Evolutionary conservation across 352 stramenopile genomes (phyloP), one percentile per base, ranked within the genome.

Genomic region (Phytophthora brassicae): DNA sequence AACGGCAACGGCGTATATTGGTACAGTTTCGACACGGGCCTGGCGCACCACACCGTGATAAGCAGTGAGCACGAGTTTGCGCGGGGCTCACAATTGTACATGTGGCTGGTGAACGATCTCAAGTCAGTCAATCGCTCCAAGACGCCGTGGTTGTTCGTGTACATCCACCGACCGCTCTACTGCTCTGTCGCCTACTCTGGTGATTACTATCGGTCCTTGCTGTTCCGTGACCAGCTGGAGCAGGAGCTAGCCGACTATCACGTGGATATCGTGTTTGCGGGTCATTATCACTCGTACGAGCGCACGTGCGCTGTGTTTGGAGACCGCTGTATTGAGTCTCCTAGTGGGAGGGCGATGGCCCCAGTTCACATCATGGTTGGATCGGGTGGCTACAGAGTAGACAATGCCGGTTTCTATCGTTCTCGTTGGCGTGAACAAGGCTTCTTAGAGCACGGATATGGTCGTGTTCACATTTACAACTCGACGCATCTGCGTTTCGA

Each of bases 201-300:
- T 3, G 67, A 84, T 22, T 83, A 85, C 23, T 66, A 81, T 24
- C 50, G 64, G 11, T 81, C 72, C 1, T 26, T 77, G 28, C 11
- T 79, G 26, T 47, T 89, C 38, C 77, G 76, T 29, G 60, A 77
- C 22, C 55, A 77, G 14, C 56, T 87, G 6, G 77, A 89, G 43
- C 65, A 74, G 19, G 56, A 85, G 41, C 52, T 86, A n/a, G 62
- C 62, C 2, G 61, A 77, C 42, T 80, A 85, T 23, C 68, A 72
- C 35, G 75, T 89, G 12, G 78, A 89, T 52, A 55, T 83, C 11
- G 79, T 89, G 16, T 88, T 86, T 36, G 55, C 75, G 9, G 77
- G 77, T 42, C 80, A 89, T 55, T 76, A 81, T 22, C 80, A 88
- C 53, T 77, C 74, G 45, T 89, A 89, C 52, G 80, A 88, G 44